These are phyloP conservation scores for Aspergillus pseudoviridinutans DNA, from an alignment of 2,329 filamentous ascomycete genomes.

Conservation along the genomic window DNA sequence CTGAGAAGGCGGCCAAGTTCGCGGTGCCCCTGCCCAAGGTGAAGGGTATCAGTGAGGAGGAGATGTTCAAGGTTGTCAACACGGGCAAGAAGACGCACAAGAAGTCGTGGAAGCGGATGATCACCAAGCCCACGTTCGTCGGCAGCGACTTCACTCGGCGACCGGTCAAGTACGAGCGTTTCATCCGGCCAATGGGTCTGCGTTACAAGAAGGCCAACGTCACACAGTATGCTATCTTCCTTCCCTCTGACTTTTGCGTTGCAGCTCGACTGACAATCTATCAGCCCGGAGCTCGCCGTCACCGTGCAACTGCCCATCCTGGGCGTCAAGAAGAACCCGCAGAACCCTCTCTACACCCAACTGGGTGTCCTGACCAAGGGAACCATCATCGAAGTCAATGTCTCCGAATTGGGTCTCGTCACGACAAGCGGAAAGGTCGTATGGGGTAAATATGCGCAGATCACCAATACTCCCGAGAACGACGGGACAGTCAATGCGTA, in stretches of 20 bases:
- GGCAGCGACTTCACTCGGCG: constrained; percentile 84
- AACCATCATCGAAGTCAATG: constrained; percentile 85
- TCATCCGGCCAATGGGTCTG: constrained; percentile 72
- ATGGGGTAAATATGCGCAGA: constrained; percentile 81
- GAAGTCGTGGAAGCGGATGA: constrained; percentile 65
- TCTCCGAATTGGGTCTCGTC: constrained; percentile 83
- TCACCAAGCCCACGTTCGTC: constrained; percentile 84
- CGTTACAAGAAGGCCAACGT: constrained; percentile 76
- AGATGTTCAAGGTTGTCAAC: constrained; percentile 96
- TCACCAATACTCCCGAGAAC: constrained; percentile 53
- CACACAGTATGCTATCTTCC: constrained; percentile 38
- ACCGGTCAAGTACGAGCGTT: constrained; percentile 72
- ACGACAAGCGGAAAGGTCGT: constrained; percentile 90
- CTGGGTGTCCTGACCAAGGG: constrained; percentile 85
- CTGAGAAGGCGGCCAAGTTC: constrained; percentile 92
- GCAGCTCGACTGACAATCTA: background rate
- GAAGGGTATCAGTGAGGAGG: constrained; percentile 86
- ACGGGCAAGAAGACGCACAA: constrained; percentile 92
- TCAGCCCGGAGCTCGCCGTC: constrained; percentile 67
- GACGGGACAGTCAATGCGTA: constrained; percentile 60
- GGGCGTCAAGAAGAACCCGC: constrained; percentile 77
- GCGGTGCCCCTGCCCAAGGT: constrained; percentile 91
- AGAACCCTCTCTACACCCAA: constrained; percentile 88
- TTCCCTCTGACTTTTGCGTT: constrained; percentile 5
- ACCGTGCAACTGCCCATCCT: constrained; percentile 84